These are phyloP conservation scores for Ganoderma leucocontextum DNA, from an alignment of 1,284 basidiomycete species.

Conservation along the genomic window DNA sequence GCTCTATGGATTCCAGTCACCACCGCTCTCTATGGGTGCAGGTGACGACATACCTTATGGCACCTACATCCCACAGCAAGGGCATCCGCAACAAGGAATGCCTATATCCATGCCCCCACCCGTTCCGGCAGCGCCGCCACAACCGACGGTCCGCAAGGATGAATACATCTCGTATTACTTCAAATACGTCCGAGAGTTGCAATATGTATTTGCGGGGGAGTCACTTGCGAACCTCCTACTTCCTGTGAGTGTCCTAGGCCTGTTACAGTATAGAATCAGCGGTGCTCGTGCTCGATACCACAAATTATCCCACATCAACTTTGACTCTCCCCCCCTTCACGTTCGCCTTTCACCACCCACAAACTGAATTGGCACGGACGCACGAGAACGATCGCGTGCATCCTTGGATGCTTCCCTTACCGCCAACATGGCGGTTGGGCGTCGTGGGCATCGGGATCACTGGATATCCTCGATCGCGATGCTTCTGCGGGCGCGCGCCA, in stretches of 20 bases:
- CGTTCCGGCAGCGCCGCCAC: slow-evolving; percentile 19
- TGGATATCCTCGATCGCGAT: slow-evolving; percentile 12
- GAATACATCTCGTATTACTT: slow-evolving; percentile 75
- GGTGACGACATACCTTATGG: slow-evolving; percentile 28
- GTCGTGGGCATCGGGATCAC: slow-evolving; percentile 15
- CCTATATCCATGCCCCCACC: slow-evolving; percentile 24
- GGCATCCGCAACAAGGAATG: slow-evolving; percentile 22
- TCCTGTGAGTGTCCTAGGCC: slow-evolving; percentile 53
- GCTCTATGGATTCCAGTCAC: slow-evolving; percentile 24
- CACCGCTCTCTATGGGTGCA: slow-evolving; percentile 23
- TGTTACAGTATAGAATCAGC: neutral
- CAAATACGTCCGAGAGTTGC: slow-evolving; percentile 65
- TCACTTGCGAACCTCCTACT: slow-evolving; percentile 66
- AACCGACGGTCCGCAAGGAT: slow-evolving; percentile 27
- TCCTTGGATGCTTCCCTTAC: neutral
- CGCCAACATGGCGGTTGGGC: neutral
- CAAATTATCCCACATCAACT: neutral
- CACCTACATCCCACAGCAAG: slow-evolving; percentile 22
- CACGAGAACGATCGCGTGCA: neutral
- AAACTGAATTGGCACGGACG: slow-evolving; percentile 1
- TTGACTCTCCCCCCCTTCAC: neutral
- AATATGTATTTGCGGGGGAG: slow-evolving; percentile 65
- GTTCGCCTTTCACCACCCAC: neutral
- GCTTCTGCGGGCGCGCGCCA: neutral
- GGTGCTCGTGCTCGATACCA: neutral